Conservation (phyloP, 805 yeast genomes). For the Saccharomycopsis fodiens region DNA sequence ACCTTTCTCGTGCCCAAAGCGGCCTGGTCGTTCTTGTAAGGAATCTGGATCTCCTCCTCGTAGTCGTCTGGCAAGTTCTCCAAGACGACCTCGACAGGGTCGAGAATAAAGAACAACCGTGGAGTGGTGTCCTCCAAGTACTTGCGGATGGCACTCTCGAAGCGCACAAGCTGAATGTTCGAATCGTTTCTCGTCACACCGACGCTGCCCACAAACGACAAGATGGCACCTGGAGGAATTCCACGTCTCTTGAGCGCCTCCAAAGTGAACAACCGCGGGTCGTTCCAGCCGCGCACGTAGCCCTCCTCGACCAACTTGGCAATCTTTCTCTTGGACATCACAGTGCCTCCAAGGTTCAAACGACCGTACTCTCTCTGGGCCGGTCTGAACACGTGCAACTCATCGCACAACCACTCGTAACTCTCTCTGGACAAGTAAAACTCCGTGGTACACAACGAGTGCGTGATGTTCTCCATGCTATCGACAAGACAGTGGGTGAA, state of each 20-base stretch:
- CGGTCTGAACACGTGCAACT: constrained; percentile 90
- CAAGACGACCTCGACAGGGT: constrained; percentile 76
- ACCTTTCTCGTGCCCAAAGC: constrained; percentile 54
- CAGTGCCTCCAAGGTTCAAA: constrained; percentile 88
- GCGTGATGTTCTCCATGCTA: constrained; percentile 92
- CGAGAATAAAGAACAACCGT: constrained; percentile 84
- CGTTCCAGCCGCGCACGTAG: constrained; percentile 94
- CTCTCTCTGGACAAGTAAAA: constrained; percentile 87
- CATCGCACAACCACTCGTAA: constrained; percentile 98
- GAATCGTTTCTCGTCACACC: constrained; percentile 95
- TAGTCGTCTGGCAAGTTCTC: constrained; percentile 76
- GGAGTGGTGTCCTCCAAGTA: constrained; percentile 89
- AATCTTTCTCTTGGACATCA: constrained; percentile 91
- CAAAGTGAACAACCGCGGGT: constrained; percentile 90
- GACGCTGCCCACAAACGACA: constrained; percentile 84
- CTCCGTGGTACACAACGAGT: constrained; percentile 94
- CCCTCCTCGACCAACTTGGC: constrained; percentile 80
- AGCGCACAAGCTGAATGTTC: constrained; percentile 82
- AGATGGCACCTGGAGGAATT: constrained; percentile 96
- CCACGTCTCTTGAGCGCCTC: constrained; percentile 96
- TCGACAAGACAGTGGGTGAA: constrained; percentile 99
- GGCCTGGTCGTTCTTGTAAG: constrained; percentile 78
- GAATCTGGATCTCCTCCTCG: constrained; percentile 64
- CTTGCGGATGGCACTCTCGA: constrained; percentile 82
- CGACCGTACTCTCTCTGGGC: constrained; percentile 99